These are phyloP conservation scores for Fusarium sp. DNA, from an alignment of 2,329 filamentous ascomycete species.

Conservation along the genomic window DNA sequence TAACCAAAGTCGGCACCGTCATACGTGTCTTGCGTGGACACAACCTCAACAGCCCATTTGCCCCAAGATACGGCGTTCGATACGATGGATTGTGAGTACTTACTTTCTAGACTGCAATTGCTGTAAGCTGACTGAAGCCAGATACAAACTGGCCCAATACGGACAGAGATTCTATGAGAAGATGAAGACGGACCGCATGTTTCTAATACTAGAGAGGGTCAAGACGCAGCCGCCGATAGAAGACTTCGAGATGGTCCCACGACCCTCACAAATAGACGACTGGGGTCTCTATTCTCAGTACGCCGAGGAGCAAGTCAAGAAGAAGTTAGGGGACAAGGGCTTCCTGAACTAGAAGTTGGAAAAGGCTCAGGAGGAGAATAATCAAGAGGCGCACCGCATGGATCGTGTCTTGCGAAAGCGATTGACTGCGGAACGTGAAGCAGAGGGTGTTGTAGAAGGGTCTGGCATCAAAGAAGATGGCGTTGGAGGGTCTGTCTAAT, in stretches of 20 bases:
- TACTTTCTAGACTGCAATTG: neutral
- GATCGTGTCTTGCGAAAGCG: conserved; percentile 42
- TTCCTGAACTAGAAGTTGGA: conserved; percentile 57
- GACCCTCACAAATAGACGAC: conserved; percentile 67
- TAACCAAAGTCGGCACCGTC: conserved; percentile 61
- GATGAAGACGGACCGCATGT: conserved; percentile 55
- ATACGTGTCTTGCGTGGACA: conserved; percentile 66
- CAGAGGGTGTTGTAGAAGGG: neutral
- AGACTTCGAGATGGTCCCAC: conserved; percentile 59
- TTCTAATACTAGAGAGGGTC: conserved; percentile 60
- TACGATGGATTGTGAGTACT: conserved; percentile 67
- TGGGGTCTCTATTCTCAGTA: conserved; percentile 63
- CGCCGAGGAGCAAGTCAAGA: conserved; percentile 56
- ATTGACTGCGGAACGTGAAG: conserved; percentile 30
- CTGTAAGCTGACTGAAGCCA: conserved; percentile 39
- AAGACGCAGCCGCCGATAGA: conserved; percentile 56
- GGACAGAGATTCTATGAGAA: conserved; percentile 48
- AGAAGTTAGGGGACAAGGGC: conserved; percentile 52
- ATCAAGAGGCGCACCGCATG: conserved; percentile 44
- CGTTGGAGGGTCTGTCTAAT: neutral
- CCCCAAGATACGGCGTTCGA: conserved; percentile 64
- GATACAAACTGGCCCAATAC: conserved; percentile 63
- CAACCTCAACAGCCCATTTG: conserved; percentile 61
- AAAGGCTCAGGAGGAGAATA: conserved; percentile 45
- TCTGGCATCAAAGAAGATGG: neutral